Base-by-base conservation (phyloP, 1,284 basidiomycete species). In the Pseudozyma tsukubaensis region DNA sequence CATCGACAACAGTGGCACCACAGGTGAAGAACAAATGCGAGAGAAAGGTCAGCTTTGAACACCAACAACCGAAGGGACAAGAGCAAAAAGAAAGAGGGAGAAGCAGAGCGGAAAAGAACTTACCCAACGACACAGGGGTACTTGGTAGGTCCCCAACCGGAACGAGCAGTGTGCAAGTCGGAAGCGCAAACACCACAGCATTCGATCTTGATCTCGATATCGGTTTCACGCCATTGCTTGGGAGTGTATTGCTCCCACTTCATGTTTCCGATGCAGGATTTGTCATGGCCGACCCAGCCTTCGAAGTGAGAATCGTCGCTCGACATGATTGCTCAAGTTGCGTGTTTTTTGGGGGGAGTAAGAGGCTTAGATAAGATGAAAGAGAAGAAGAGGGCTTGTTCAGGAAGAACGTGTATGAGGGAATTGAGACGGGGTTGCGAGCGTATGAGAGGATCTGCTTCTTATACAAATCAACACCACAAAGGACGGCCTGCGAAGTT, bases 221-320 rank as follows among this genome's bases (percentile, higher is more conserved):
- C 76, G 16, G 64, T 72, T 50, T 78, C 77, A n/a, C 59, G 69
- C 54, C 63, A 79, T 16, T 75, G 47, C 56, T 77, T 79, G 53
- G 72, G 67, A 32, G 37, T 55, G 64, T 58, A 78, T 51, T 61
- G 35, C 19, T 79, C 65, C 77, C 77, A 80, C 36, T 65, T 63
- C 65, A 80, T 73, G 44, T 77, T 76, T 39, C 77, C 72, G 55
- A 79, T 57, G 64, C 70, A 69, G 21, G 50, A 54, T 49, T 75
- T 65, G 64, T 77, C 77, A 50, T 76, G 67, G 36, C 72, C 72
- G 44, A 79, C 65, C 79, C 79, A 80, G 18, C 79, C 79, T 54
- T 62, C 59, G 60, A 80, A 80, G 49, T 76, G 64, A 6, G 66
- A 45, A n/a, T 74, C 63, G 34, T 48, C 29, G 61, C 36, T 48